phyloP scores from a whole-genome alignment of 2,329 filamentous ascomycete genomes.

The Pseudogymnoascus sp. region DNA sequence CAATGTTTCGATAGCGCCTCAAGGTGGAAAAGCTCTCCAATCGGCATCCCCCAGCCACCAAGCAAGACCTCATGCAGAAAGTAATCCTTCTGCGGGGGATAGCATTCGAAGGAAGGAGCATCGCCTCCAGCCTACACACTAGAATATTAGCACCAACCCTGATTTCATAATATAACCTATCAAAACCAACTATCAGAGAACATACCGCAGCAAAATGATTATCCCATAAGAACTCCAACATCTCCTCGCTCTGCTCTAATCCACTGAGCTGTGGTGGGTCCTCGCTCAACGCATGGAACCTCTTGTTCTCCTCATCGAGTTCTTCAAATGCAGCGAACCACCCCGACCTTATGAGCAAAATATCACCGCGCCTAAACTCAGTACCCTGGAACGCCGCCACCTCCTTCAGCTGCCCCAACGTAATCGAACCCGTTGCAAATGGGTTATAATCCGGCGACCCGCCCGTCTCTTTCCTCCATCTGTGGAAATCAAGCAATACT shows the following conservation, averaged over 20 bases:
- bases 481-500: slow-evolving; percentile 46
- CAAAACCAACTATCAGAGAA: slow-evolving; percentile 24
- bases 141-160: slow-evolving; percentile 34
- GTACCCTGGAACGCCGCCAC: slow-evolving; percentile 41
- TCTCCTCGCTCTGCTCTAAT: slow-evolving; percentile 27
- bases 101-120: slow-evolving; percentile 33
- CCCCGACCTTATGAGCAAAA: slow-evolving; percentile 42
- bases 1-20: slow-evolving; percentile 29
- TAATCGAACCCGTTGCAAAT: slow-evolving; percentile 32
- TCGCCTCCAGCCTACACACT: slow-evolving; percentile 27
- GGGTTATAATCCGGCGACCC: slow-evolving; percentile 33
- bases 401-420: slow-evolving; percentile 35
- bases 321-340: slow-evolving; percentile 20
- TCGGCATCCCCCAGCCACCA: slow-evolving; percentile 41
- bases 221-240: slow-evolving; percentile 32
- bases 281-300: slow-evolving; percentile 16
- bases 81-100: slow-evolving; percentile 22
- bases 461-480: slow-evolving; percentile 33
- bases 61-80: slow-evolving; percentile 40
- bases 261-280: slow-evolving; percentile 32
- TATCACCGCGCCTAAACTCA: slow-evolving; percentile 42
- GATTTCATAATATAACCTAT: slow-evolving; percentile 37
- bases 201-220: slow-evolving; percentile 29
- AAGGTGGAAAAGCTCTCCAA: slow-evolving; percentile 32
- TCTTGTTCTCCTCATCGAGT: slow-evolving; percentile 30